phyloP scores from a whole-genome alignment of 345 rosid genomes.

The Citrus unshiu region DNA sequence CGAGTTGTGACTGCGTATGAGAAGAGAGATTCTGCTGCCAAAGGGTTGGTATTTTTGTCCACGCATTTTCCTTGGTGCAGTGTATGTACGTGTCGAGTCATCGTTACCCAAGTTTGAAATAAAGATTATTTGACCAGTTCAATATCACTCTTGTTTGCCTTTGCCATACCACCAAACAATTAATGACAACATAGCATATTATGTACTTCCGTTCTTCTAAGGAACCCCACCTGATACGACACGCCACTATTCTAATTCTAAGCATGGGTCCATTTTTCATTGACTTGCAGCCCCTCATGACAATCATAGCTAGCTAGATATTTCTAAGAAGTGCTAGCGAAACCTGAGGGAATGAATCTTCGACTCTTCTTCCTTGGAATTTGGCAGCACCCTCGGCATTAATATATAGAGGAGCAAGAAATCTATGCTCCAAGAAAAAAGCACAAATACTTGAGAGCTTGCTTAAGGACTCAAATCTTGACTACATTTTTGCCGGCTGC shows the following conservation, averaged over 20 bases:
- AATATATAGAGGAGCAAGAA: not conserved
- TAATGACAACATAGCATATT: too few species aligned
- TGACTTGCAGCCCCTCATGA: not conserved
- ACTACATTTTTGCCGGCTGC: not conserved
- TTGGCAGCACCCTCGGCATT: not conserved
- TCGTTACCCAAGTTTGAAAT: not conserved
- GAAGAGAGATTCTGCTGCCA: not conserved
- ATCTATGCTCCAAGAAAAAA: not conserved
- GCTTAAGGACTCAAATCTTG: not conserved
- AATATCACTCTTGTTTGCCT: not conserved
- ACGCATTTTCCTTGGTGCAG: not conserved
- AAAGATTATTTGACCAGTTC: not conserved
- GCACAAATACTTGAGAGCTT: not conserved
- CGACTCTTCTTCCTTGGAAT: not conserved
- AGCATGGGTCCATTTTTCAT: not conserved
- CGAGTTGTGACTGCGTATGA: not conserved
- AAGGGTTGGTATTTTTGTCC: not conserved
- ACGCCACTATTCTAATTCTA: not conserved
- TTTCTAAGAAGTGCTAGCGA: not conserved
- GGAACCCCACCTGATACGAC: not conserved
- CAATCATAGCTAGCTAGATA: not conserved
- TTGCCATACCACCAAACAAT: not conserved
- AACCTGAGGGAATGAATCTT: not conserved
- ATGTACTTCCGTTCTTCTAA: not conserved
- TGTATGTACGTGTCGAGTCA: not conserved